phyloP scores from a whole-genome alignment of 2,329 filamentous ascomycete species.

The Trichoderma cornu-damae region DNA sequence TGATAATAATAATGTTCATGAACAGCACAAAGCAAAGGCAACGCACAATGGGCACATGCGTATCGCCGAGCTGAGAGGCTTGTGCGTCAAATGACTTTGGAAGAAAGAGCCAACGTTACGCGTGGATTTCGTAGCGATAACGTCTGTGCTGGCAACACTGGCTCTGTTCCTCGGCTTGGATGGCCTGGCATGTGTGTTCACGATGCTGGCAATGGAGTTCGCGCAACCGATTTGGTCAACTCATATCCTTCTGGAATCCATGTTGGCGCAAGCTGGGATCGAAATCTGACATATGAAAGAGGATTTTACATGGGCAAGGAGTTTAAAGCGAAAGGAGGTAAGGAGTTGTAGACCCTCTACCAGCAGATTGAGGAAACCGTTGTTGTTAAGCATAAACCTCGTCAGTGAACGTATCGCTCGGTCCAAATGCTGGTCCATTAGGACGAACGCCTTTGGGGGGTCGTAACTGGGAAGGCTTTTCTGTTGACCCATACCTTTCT shows the following conservation, averaged over 20 bases:
- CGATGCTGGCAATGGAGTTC: conserved; percentile 46
- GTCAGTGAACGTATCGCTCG: conserved; percentile 60
- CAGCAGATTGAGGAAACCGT: neutral
- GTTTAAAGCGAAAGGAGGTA: conserved; percentile 50
- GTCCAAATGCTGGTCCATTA: conserved; percentile 65
- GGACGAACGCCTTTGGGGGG: conserved; percentile 67
- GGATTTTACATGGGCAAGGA: conserved; percentile 52
- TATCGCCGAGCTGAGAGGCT: conserved; percentile 54
- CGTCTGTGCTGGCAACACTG: conserved; percentile 45
- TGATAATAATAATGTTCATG: neutral
- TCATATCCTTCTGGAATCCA: conserved; percentile 46
- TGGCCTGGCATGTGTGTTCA: conserved; percentile 47
- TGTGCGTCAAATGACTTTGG: conserved; percentile 58
- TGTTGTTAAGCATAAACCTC: neutral
- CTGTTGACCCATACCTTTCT: conserved; percentile 63
- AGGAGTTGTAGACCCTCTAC: conserved; percentile 27
- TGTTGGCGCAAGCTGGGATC: conserved; percentile 50
- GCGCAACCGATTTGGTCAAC: conserved; percentile 45
- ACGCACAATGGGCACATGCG: conserved; percentile 49
- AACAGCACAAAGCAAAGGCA: conserved; percentile 31
- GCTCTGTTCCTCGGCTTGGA: conserved; percentile 40
- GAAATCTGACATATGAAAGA: conserved; percentile 46
- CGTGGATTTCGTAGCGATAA: conserved; percentile 50
- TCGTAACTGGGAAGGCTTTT: conserved; percentile 72
- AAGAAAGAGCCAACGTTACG: conserved; percentile 55